Evolutionary conservation across 805 yeast genomes (phyloP).

Genomic region (Kluyveromyces dobzhanskii): DNA sequence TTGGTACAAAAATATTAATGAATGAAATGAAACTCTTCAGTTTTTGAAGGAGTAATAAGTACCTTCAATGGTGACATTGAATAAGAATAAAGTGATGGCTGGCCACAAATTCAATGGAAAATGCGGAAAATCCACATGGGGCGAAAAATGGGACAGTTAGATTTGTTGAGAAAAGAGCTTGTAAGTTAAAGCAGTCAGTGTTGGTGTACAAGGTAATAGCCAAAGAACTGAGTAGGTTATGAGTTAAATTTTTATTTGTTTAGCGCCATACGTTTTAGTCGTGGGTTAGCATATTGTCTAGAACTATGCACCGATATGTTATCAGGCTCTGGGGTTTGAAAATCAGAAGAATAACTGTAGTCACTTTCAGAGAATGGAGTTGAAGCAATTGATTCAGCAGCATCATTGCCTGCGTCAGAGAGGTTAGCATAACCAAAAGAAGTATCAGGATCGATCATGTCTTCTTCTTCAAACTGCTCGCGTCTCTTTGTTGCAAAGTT

Average conservation of each 20-base stretch:
- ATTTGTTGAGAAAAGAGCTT: too few relatives aligned
- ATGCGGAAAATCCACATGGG: too few relatives aligned
- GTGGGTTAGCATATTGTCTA: conserved; percentile 8
- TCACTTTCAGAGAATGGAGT: conserved; percentile 2
- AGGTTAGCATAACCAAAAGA: neutral
- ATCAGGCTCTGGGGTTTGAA: conserved; percentile 1
- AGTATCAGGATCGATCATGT: neutral
- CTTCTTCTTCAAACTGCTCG: conserved; percentile 4
- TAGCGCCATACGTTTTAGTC: conserved; percentile 12
- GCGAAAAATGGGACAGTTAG: too few relatives aligned
- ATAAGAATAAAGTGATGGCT: too few relatives aligned
- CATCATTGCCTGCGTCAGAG: neutral
- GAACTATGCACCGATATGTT: neutral
- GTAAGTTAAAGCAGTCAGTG: too few relatives aligned
- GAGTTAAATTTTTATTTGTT: neutral
- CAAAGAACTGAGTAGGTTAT: too few relatives aligned
- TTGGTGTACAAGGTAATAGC: too few relatives aligned
- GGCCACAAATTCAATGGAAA: too few relatives aligned
- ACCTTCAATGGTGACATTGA: too few relatives aligned
- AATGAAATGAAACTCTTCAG: too few relatives aligned
- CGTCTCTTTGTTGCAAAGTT: conserved; percentile 7
- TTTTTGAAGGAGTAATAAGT: too few relatives aligned
- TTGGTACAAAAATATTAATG: too few relatives aligned
- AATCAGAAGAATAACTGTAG: conserved; percentile 1
- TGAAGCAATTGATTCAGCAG: neutral